These are phyloP conservation scores for Abrus precatorius DNA, from an alignment of 306 rosid species.

Conservation along the genomic window DNA sequence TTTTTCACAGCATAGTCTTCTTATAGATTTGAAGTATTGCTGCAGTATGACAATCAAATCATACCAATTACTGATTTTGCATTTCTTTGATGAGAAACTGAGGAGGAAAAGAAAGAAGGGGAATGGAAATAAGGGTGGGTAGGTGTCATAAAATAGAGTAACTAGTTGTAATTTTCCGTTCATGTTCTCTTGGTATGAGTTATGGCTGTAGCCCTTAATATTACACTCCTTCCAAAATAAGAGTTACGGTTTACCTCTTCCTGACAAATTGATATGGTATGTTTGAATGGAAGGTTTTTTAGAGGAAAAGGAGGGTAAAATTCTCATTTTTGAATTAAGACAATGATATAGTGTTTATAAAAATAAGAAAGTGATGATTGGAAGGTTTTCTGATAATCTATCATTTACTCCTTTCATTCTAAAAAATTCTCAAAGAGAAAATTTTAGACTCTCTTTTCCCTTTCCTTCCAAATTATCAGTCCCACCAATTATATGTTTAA, in stretches of 20 bases:
- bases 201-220: neutral
- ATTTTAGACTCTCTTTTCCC: neutral
- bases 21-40: conserved; percentile 9
- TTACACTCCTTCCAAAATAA: neutral
- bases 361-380: neutral
- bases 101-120: neutral
- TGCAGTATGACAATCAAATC: neutral
- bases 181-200: neutral
- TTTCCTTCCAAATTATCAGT: neutral
- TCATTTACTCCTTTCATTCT: neutral
- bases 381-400: neutral
- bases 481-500: neutral
- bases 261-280: neutral
- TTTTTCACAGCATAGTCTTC: neutral
- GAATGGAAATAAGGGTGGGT: neutral
- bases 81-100: neutral
- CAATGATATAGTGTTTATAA: neutral
- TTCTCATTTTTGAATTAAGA: neutral
- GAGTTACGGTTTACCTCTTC: neutral
- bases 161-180: neutral
- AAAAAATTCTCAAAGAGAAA: neutral
- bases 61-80: neutral
- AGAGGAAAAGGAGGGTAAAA: neutral
- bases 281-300: neutral
- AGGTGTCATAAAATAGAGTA: too few relatives aligned